These are phyloP conservation scores for Saksenaea vasiformis DNA, from an alignment of 371 early-diverging fungal species.

Conservation along the genomic window DNA sequence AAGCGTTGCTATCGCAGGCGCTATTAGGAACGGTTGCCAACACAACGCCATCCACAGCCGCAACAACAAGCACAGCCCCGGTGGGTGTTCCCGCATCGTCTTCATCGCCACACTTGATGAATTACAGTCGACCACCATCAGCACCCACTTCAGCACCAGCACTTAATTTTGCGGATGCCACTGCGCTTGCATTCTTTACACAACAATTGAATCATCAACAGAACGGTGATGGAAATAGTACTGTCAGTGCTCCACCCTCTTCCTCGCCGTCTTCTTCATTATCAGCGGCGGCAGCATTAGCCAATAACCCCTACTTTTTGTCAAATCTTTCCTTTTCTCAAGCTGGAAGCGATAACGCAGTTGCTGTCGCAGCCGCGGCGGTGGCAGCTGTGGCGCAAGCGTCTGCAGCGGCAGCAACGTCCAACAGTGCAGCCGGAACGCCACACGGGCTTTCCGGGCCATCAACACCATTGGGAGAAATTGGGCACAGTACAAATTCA, in stretches of 20 bases:
- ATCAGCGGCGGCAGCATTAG: constrained; percentile 6
- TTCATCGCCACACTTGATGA: constrained; percentile 3
- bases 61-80: not conserved
- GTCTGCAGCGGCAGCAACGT: not conserved
- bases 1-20: constrained; percentile 44
- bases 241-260: constrained; percentile 4
- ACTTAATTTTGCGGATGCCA: constrained; percentile 41
- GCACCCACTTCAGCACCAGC: constrained; percentile 15
- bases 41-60: not conserved
- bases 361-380: constrained; percentile 29
- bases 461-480: not conserved
- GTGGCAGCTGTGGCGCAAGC: constrained; percentile 20
- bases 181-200: constrained; percentile 45
- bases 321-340: constrained; percentile 18
- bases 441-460: not conserved
- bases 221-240: not conserved
- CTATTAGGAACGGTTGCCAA: constrained; percentile 18
- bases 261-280: constrained; percentile 12
- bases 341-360: constrained; percentile 14
- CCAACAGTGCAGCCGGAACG: not conserved
- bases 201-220: constrained; percentile 38
- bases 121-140: not conserved
- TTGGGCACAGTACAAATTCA: constrained; percentile 8
- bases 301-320: constrained; percentile 33
- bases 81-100: not conserved